A percentile compares a stretch with the other conserved stretches of the same genome.
Evolutionary conservation across 2,329 filamentous ascomycete species (phyloP).

Genomic region (Exophiala mesophila): DNA sequence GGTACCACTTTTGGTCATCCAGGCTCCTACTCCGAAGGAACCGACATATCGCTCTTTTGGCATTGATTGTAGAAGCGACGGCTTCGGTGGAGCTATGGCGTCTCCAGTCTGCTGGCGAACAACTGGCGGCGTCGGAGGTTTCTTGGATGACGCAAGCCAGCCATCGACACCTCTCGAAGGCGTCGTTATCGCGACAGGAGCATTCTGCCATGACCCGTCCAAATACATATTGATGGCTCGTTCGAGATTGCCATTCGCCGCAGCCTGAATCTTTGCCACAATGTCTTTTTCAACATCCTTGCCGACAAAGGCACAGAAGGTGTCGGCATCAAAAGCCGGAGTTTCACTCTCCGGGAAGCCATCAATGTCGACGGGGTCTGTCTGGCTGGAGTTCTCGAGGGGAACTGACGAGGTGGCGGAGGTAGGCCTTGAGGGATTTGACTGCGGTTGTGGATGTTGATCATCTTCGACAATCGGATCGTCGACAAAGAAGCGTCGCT

Average conservation of each 20-base stretch:
- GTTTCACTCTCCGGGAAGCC: slow-evolving; percentile 2
- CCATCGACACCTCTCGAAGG: slow-evolving; percentile 12
- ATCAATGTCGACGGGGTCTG: slow-evolving; percentile 13
- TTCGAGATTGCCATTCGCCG: slow-evolving; percentile 52
- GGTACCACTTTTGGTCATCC: slow-evolving; percentile 80
- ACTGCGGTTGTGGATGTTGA: slow-evolving; percentile 26
- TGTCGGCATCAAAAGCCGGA: slow-evolving; percentile 48
- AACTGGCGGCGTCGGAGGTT: not conserved
- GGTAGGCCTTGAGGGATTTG: slow-evolving; percentile 29
- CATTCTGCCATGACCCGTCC: slow-evolving; percentile 56
- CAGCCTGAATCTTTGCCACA: slow-evolving; percentile 45
- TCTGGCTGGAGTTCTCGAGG: slow-evolving; percentile 13
- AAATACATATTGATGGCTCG: slow-evolving; percentile 61
- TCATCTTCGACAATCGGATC: slow-evolving; percentile 33
- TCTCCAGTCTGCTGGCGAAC: not conserved
- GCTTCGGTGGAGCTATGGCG: slow-evolving; percentile 9
- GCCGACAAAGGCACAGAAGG: slow-evolving; percentile 57
- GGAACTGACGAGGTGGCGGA: slow-evolving; percentile 19
- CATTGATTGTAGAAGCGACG: slow-evolving; percentile 36
- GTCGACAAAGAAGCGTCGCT: slow-evolving; percentile 59
- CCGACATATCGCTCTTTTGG: slow-evolving; percentile 72
- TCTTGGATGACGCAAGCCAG: slow-evolving; percentile 11
- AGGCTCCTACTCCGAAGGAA: slow-evolving; percentile 84
- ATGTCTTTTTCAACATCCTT: slow-evolving; percentile 43
- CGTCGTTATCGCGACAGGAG: not conserved